Evolutionary conservation across 441 rosid species (phyloP), one percentile per base, ranked within the genome.

Genomic region (Syzygium malaccense): DNA sequence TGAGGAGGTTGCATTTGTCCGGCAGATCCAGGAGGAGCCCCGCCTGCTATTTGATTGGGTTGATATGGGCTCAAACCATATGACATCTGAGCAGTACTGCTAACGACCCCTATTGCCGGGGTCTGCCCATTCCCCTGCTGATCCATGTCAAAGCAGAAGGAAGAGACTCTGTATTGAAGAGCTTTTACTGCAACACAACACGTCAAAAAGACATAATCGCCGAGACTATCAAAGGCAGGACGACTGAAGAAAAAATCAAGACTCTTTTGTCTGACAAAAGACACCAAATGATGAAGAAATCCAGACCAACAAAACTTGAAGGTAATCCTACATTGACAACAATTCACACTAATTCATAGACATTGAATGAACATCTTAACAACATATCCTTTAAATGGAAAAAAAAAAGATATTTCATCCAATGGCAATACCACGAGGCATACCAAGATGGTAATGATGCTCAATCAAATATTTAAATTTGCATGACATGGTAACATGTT

Each of bases 61-160:
- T 87, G 88, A 75, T 87, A 87, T 17, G 55, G 88, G 62, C 56
- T 87, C 55, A 71, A 32, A 32, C 84, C 88, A 71, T 87, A 87
- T 45, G 88, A 30, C 85, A 87, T 66, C 55, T 68, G 88, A 55
- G 85, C 49, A 58, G 58, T 0, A 11, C 57, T 71, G 45, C 57
- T 55, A n/a, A 37, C 85, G 23, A 53, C 86, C 86, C 86, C 86
- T 25, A 85, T 85, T 19, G 86, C 58, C 2, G 86, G 86, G 60
- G 41, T 51, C 60, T 85, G 86, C n/a, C 84, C 88, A 87, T 87
- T 66, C 75, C 85, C 88, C 6, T 56, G 60, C 55, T 53, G 88
- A 54, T 87, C 88, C 88, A 87, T 78, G 26, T 88, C 60, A n/a
- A 32, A 85, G 56, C 86, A 17, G 45, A 53, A 85, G 86, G 51